phyloP scores from a whole-genome alignment of 2,329 filamentous ascomycete species.

The Magnaporthiopsis poae region DNA sequence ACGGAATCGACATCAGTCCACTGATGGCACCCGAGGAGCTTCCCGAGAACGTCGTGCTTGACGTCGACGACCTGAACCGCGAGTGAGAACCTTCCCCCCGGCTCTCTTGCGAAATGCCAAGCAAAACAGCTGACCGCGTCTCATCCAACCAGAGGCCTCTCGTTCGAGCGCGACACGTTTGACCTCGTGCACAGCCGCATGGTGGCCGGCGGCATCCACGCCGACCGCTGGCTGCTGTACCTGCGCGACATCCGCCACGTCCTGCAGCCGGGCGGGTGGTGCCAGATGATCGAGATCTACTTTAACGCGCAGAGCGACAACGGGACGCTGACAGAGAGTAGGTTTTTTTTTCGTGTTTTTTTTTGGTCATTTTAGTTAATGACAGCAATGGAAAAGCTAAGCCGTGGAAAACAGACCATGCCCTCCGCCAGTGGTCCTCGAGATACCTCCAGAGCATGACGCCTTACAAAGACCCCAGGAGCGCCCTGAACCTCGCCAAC shows the following conservation, averaged over 20 bases:
- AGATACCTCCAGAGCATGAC: conserved; percentile 53
- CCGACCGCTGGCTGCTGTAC: conserved; percentile 64
- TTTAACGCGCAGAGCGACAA: conserved; percentile 79
- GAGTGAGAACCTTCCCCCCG: conserved; percentile 29
- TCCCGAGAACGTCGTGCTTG: conserved; percentile 59
- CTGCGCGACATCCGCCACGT: conserved; percentile 64
- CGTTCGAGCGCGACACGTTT: conserved; percentile 61
- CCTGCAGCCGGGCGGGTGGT: conserved; percentile 69
- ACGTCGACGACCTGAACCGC: conserved; percentile 63
- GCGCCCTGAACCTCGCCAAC: conserved; percentile 48
- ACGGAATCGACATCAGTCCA: conserved; percentile 62
- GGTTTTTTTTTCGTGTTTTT: conserved; percentile 14
- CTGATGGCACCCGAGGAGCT: conserved; percentile 55
- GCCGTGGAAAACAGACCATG: conserved; percentile 38
- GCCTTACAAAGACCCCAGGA: conserved; percentile 56
- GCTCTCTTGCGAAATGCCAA: neutral
- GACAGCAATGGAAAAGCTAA: conserved; percentile 9
- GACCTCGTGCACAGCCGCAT: conserved; percentile 75
- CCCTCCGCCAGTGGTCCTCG: conserved; percentile 57
- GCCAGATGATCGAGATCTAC: conserved; percentile 81
- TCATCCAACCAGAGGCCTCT: conserved; percentile 38
- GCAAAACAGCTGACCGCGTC: neutral
- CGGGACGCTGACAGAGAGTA: conserved; percentile 59
- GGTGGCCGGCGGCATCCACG: conserved; percentile 61
- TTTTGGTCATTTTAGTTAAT: neutral